These are phyloP conservation scores for Diaporthe sp. DNA, from an alignment of 2,329 filamentous ascomycete species.

Conservation along the genomic window DNA sequence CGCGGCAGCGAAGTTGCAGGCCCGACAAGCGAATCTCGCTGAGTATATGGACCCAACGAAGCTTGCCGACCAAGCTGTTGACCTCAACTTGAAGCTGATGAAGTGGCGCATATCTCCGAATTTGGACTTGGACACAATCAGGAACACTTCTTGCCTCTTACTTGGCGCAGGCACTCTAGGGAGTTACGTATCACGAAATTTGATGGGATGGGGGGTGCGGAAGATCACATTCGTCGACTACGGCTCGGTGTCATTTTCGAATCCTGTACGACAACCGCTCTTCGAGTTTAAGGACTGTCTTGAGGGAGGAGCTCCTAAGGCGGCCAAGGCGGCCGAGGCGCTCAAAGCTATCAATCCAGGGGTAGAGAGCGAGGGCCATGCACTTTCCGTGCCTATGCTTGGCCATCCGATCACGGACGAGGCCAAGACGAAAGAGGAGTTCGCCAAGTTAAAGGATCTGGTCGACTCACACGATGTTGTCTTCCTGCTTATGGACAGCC, in stretches of 20 bases:
- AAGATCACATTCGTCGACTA: constrained; percentile 98
- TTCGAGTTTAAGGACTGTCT: constrained; percentile 93
- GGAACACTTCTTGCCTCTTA: constrained; percentile 89
- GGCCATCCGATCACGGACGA: constrained; percentile 88
- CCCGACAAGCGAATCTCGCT: constrained; percentile 84
- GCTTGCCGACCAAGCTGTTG: constrained; percentile 93
- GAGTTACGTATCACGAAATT: constrained; percentile 90
- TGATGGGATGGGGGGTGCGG: constrained; percentile 95
- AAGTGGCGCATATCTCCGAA: constrained; percentile 97
- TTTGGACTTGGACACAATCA: constrained; percentile 89
- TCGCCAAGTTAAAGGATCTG: constrained; percentile 79
- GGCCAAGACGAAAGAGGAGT: constrained; percentile 78
- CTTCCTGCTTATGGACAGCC: constrained; percentile 96
- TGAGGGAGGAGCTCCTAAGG: constrained; percentile 87
- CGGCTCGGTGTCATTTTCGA: constrained; percentile 93
- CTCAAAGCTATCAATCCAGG: constrained; percentile 91
- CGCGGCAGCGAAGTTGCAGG: constrained; percentile 80
- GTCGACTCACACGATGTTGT: constrained; percentile 91
- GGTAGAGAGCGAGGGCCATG: constrained; percentile 84
- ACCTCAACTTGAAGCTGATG: constrained; percentile 97
- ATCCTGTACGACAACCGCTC: constrained; percentile 93
- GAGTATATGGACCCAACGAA: constrained; percentile 94
- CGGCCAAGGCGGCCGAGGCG: constrained; percentile 82
- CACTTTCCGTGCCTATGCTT: constrained; percentile 93
- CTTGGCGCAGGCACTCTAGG: constrained; percentile 94